These are phyloP conservation scores for Geotrichum reessii DNA, from an alignment of 1,139 yeast genomes.

Conservation along the genomic window DNA sequence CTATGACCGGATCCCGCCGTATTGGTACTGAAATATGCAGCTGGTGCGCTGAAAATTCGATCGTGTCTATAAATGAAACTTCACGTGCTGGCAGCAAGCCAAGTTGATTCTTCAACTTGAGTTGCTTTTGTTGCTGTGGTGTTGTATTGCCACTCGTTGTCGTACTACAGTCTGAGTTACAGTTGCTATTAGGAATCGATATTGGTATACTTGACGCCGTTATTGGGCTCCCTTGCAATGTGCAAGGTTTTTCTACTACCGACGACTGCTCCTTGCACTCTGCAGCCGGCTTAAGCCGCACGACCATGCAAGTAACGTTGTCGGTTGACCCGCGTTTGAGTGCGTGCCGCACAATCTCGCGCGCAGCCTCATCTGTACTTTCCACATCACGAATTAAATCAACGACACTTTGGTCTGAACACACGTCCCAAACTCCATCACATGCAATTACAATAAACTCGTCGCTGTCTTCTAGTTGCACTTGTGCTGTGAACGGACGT, in stretches of 20 bases:
- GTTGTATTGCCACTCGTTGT: background rate
- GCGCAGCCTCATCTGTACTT: slow-evolving; percentile 60
- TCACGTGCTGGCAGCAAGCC: background rate
- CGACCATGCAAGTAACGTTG: slow-evolving; percentile 80
- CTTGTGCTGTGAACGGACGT: slow-evolving; percentile 62
- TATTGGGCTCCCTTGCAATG: background rate
- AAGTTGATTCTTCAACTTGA: too few species aligned
- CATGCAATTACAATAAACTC: slow-evolving; percentile 79
- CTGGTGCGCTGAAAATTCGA: background rate
- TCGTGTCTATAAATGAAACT: background rate
- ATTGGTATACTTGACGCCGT: background rate
- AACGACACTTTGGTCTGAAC: slow-evolving; percentile 71
- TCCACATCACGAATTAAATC: slow-evolving; percentile 48
- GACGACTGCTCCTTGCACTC: background rate
- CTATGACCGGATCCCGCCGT: background rate
- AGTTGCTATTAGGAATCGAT: background rate
- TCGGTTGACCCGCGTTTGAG: slow-evolving; percentile 69
- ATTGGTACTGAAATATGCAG: background rate
- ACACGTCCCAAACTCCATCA: slow-evolving; percentile 92
- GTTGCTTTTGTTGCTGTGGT: background rate
- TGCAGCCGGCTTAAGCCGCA: slow-evolving; percentile 31
- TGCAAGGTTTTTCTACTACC: background rate
- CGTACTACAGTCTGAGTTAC: background rate
- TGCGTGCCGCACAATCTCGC: slow-evolving; percentile 61
- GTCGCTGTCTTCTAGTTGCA: slow-evolving; percentile 42